Evolutionary conservation across 2,329 filamentous ascomycete species (phyloP), one percentile per base, ranked within the genome.

Genomic region (Plectosphaerella sp.): DNA sequence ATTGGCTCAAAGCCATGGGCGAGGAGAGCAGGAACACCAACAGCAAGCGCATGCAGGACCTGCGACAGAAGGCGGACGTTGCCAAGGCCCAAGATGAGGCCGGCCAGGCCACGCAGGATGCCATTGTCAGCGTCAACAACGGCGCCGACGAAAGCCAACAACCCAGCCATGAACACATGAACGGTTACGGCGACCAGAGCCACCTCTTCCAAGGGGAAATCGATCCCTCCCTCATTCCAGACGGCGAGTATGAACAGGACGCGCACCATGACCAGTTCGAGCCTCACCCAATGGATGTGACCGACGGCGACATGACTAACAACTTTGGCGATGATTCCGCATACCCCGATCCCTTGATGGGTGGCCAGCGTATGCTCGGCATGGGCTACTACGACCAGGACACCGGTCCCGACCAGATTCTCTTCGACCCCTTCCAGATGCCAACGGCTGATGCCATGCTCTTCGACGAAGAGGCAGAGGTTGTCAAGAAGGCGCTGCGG

Each of bases 1-100:
- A 80, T 42, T 97, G 91, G 91, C 73, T 97, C 47, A 82, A 82
- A 63, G 79, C 75, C 11, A 69, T 72, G 15, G 81, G 80, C 14
- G 81, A 84, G 52, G 79, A 82, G 54, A 75, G 77, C 52, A 77
- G 81, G 22, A 82, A 76, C 59, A 76, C 78, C 47, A 73, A 81
- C 56, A 81, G 77, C 60, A 78, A 75, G 52, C 73, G 80, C 14
- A 83, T 84, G 77, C 77, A 79, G 65, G 68, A 73, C 16, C 63
- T 84, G n/a, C 71, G 75, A 51, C 71, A 82, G 54, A 74, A 81
- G 56, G 81, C 81, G 4, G 77, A 82, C 28, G 76, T 73, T 16
- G 80, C 79, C 52, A 84, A 83, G 60, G 79, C 78, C 22, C 77
- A 76, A 56, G 72, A 75, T 41, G 64, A 69, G 53, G 67, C 63